Evolutionary conservation across 192 early-diverging fungal species (phyloP), one percentile per base, ranked within the genome.

Genomic region (Spizellomyces sp.): DNA sequence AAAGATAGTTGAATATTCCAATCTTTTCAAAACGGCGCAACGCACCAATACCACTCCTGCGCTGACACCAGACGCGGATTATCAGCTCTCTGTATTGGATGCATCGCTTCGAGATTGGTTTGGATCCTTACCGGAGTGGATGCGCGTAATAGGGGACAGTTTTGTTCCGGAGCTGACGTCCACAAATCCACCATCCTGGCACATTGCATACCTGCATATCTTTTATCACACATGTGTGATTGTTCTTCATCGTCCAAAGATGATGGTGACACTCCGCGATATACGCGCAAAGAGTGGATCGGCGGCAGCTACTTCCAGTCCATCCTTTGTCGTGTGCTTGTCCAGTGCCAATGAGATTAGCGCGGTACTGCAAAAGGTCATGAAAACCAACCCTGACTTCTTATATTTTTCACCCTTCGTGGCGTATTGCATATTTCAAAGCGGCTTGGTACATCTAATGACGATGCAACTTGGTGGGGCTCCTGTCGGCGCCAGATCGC

Each of bases 151-250:
- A 56, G 60, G 46, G 21, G 62, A 48, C 47, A 46, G 48, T 0
- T 36, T 15, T 17, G 58, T 17, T 14, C 61, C 50, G 4, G 64
- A 72, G 12, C 27, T 36, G 0, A 17, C 42, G 14, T 71, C 67
- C 17, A 45, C n/a, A 15, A 48, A 45, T 45, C 69, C 69, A 14
- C 71, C 71, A 14, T 48, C 61, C 0, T 79, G 59, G 58, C 17
- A 27, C 9, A 58, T 57, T 10, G 70, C 75, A 7, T 79, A 79
- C 64, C 61, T 77, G 5, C 74, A 76, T 55, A 73, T 82, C 14
- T 75, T 76, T 52, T 82, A 80, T 67, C 75, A 80, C 66, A 66
- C 70, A 1, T 77, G 75, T 68, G 56, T 73, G 5, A 75, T 82
- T 63, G 36, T 82, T 17, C 75, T 82, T 3, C 78, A 82, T 61